Evolutionary conservation across 805 yeast genomes (phyloP).

Genomic region (Blastobotrys robertii): DNA sequence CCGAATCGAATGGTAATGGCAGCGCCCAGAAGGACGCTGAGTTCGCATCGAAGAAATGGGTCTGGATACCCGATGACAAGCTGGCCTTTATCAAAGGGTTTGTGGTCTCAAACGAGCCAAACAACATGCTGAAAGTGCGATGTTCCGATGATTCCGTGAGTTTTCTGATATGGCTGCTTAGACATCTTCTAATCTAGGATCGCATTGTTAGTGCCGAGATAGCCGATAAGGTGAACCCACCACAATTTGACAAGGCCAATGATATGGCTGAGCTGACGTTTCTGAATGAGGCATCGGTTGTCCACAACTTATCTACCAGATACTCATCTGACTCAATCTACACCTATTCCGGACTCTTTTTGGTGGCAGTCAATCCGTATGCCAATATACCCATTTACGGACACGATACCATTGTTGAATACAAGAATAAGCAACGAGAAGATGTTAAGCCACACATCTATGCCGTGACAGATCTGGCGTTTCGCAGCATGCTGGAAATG

Average conservation of each 20-base stretch:
- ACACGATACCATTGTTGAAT: slow-evolving; percentile 43
- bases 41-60: slow-evolving; percentile 43
- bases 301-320: slow-evolving; percentile 69
- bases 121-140: slow-evolving; percentile 31
- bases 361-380: slow-evolving; percentile 95
- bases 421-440: slow-evolving; percentile 38
- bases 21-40: slow-evolving; percentile 18
- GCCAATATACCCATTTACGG: slow-evolving; percentile 62
- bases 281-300: slow-evolving; percentile 91
- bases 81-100: slow-evolving; percentile 53
- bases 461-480: slow-evolving; percentile 82
- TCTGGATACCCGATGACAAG: slow-evolving; percentile 65
- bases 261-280: slow-evolving; percentile 95
- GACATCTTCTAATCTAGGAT: slow-evolving; percentile 22
- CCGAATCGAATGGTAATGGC: background rate
- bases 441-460: slow-evolving; percentile 77
- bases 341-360: slow-evolving; percentile 88
- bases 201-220: slow-evolving; percentile 35
- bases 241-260: slow-evolving; percentile 78
- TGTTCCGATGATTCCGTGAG: slow-evolving; percentile 32
- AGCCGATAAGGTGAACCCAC: slow-evolving; percentile 71
- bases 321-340: slow-evolving; percentile 63
- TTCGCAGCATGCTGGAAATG: slow-evolving; percentile 58
- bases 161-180: background rate
- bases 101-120: slow-evolving; percentile 36